Base-by-base conservation (phyloP, 768 basidiomycete species). In the Termitomyces sp. region DNA sequence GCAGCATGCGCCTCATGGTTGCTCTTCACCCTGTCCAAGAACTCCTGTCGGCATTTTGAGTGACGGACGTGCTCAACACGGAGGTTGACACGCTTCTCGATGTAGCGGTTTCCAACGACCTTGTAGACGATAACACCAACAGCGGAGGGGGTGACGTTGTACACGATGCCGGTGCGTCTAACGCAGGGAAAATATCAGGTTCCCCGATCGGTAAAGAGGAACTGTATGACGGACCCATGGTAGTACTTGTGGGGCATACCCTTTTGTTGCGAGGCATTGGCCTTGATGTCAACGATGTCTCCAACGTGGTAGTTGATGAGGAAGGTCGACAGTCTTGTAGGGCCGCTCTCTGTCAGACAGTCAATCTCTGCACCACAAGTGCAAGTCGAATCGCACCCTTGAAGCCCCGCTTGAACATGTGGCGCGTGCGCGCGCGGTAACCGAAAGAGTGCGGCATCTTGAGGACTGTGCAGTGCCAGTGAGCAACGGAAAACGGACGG, bases 361-460 rank as follows among this genome's bases (percentile, higher is more conserved):
- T 60, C 32, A 44, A 53, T 54, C 41, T 61, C 59, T 46, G 63
- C 51, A 42, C 43, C 16, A 46, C 46, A 54, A 54, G 29, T 34
- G 26, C 9, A 18, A 27, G 53, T 47, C 24, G 55, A 65, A 39
- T 72, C 82, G 68, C 75, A 95, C 94, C 86, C 85, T 96, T 96
- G 89, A 98, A 98, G 70, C 87, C 90, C 80, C 91, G 83, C 86
- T 92, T 94, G 91, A 99, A 98, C 95, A 98, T 97, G 80, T 95
- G 81, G 87, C 96, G 94, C 88, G 96, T 98, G 68, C 96, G 94
- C 90, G 96, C 96, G 74, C 96, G 89, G 83, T 95, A 92, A 92
- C 96, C 96, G 85, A 88, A 99, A 57, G 96, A 98, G 92, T 98
- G 94, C 81, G 96, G 96, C 96, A 99, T 98, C 74, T 87, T 86